phyloP scores from a whole-genome alignment of 306 rosid species.

The Leucaena leucocephala region DNA sequence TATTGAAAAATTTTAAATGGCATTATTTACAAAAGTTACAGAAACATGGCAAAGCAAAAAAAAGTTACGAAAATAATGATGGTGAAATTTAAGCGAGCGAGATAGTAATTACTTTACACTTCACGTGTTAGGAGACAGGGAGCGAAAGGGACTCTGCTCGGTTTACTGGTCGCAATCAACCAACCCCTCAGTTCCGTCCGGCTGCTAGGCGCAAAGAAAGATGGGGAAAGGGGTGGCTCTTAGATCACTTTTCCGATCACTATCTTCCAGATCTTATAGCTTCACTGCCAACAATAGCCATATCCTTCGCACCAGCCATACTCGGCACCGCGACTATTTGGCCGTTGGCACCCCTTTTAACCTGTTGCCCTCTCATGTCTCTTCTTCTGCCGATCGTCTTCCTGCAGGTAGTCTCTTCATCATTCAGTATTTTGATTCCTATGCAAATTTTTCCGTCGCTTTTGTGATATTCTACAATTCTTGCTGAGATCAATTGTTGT shows the following conservation, averaged over 20 bases:
- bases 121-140: background rate
- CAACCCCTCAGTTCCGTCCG: background rate
- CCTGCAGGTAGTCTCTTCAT: conserved; percentile 44
- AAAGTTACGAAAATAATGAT: too few relatives aligned
- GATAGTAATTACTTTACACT: background rate
- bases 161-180: background rate
- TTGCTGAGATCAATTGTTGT: background rate
- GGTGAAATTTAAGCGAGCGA: background rate
- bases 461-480: background rate
- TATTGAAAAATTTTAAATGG: too few relatives aligned
- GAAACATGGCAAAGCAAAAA: too few relatives aligned
- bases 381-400: conserved; percentile 24
- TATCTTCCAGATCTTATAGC: conserved; percentile 60
- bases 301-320: conserved; percentile 18
- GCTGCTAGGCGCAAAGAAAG: background rate
- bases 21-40: too few relatives aligned
- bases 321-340: conserved; percentile 27
- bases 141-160: background rate
- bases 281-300: conserved; percentile 39
- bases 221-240: conserved; percentile 65
- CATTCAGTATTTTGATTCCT: background rate
- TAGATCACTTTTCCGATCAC: conserved; percentile 66
- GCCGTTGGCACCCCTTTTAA: conserved; percentile 40
- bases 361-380: conserved; percentile 38
- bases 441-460: background rate